Evolutionary conservation across 23 red algal genomes (phyloP).

Genomic region (Gracilaria domingensis): DNA sequence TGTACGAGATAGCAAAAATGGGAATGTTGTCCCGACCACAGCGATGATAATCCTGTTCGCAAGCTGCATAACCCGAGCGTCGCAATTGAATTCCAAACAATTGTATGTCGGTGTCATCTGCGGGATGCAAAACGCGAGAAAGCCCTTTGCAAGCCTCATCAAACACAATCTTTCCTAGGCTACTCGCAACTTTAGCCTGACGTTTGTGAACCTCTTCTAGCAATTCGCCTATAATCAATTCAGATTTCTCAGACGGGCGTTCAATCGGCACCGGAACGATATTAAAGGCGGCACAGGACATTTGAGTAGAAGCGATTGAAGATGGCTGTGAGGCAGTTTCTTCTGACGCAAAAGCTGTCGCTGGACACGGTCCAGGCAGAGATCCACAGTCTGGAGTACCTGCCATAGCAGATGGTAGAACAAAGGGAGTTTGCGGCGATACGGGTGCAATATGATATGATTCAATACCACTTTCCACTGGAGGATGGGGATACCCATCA

Average conservation of each 20-base stretch:
- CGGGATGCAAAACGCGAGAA: constrained; percentile 38
- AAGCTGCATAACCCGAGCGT: constrained; percentile 9
- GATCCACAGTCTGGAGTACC: background rate
- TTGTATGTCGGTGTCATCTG: constrained; percentile 5
- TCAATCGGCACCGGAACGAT: constrained; percentile 13
- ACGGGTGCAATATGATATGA: constrained; percentile 11
- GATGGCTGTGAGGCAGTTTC: background rate
- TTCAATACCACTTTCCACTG: background rate
- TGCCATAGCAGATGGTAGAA: background rate
- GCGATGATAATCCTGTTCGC: constrained; percentile 15
- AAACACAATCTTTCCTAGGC: constrained; percentile 12
- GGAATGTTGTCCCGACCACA: constrained; percentile 46
- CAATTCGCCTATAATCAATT: constrained; percentile 15
- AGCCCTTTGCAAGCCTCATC: constrained; percentile 49
- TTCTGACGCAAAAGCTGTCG: background rate
- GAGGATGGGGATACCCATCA: background rate
- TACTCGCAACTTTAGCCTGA: background rate
- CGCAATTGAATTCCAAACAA: constrained; percentile 39
- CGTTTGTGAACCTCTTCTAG: constrained; percentile 38
- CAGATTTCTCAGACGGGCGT: background rate
- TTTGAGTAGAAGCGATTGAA: constrained; percentile 10
- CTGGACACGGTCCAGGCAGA: background rate
- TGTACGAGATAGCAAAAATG: constrained; percentile 50
- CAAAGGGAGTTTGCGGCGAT: background rate
- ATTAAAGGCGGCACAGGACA: constrained; percentile 26